These are phyloP conservation scores for Globisporangium rhizosaccharum DNA, from an alignment of 352 stramenopile genomes.

Conservation along the genomic window DNA sequence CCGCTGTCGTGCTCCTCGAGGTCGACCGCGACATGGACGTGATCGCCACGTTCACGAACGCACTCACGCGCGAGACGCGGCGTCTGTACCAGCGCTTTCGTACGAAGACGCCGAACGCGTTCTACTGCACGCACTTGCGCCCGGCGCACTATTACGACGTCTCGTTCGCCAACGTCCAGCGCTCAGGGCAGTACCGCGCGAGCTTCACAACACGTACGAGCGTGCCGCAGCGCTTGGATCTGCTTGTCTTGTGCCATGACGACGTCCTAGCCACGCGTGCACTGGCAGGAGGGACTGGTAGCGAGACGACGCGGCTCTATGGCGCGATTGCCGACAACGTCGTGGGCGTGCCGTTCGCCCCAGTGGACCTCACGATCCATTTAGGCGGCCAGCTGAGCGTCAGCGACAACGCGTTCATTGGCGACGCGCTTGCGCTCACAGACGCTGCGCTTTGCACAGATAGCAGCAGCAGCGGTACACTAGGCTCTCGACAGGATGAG, in stretches of 20 bases:
- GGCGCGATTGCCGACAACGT: conserved; percentile 22
- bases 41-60: conserved; percentile 44
- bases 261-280: neutral
- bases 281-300: neutral
- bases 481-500: neutral
- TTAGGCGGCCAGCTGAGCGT: conserved; percentile 43
- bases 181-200: conserved; percentile 23
- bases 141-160: conserved; percentile 56
- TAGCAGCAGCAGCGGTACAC: neutral
- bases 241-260: conserved; percentile 35
- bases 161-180: conserved; percentile 40
- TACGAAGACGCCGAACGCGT: conserved; percentile 39
- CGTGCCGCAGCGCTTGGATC: conserved; percentile 25
- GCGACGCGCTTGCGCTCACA: conserved; percentile 20
- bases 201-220: conserved; percentile 44
- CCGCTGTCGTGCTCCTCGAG: conserved; percentile 59
- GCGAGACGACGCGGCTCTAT: conserved; percentile 20
- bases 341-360: conserved; percentile 24
- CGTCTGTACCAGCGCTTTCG: conserved; percentile 50
- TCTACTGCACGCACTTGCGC: conserved; percentile 56
- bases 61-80: conserved; percentile 35
- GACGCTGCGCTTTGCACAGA: conserved; percentile 1
- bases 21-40: conserved; percentile 51
- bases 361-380: conserved; percentile 44
- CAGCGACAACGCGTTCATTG: conserved; percentile 26